Evolutionary conservation across 345 rosid genomes (phyloP), one percentile per base, ranked within the genome.

Genomic region (Boechera retrofracta): DNA sequence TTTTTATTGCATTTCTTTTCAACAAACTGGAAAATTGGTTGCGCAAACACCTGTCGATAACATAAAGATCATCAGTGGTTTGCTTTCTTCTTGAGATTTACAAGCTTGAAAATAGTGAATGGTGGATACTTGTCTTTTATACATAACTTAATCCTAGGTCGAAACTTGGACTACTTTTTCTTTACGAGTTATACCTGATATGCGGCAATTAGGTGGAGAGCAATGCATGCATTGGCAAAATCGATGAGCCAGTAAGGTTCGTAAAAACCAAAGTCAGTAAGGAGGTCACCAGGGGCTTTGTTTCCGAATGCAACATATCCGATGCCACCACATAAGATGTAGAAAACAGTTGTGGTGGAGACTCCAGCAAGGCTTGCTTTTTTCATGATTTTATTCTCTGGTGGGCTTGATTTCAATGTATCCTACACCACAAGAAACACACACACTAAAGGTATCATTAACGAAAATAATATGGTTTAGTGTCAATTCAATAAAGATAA

Each of bases 281-380:
- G 92, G 82, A 94, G 86, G 80, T 92, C 88, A 59, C 97, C 98
- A 0, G 97, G 94, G 0, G 97, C 93, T 5, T 74, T n/a, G 67
- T 90, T 94, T 5, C 98, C 98, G n/a, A 94, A 94, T 0, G 98
- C 91, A 2, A 89, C 92, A 57, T 94, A 94, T 8, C 98, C 98
- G 2, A 90, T 0, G 49, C 90, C 80, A 24, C 97, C 97, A 33
- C 98, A 94, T 6, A 88, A 72, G 4, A 87, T 64, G 35, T 94
- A 94, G 87, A 94, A 94, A 36, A 81, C 4, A 33, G 98, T 89
- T 15, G 93, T 91, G 44, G 85, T 83, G 2, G 79, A 56, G 66
- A 89, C 83, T 21, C 95, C 97, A 9, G 73, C 45, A 2, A 59
- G 64, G 29, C 64, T 59, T 59, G 64, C 64, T 36, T 73, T 84